Base-by-base conservation (phyloP, 805 yeast genomes). In the Starmerella sirachaensis region DNA sequence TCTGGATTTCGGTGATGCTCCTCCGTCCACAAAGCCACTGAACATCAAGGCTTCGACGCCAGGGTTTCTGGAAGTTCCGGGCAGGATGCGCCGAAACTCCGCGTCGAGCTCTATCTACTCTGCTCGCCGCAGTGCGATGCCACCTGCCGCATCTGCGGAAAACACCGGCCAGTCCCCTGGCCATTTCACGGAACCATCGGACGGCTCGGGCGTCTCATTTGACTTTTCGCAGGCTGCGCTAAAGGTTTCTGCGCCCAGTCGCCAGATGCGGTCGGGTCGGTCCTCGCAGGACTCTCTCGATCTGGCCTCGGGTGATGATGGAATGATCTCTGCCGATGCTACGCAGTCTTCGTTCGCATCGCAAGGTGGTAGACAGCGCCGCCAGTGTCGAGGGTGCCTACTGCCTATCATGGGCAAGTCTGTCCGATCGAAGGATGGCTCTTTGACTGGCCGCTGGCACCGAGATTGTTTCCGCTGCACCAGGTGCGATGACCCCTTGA, bases 361-460 rank as follows among this genome's bases (percentile, higher is more conserved):
- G 14, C 6, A 20, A 16, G 14, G 28, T 10, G 27, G 24, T 16
- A 28, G 20, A 21, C 34, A 41, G 37, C 17, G 31, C 12, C 46
- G 47, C 29, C 32, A 46, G n/a, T 88, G 97, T 56, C 73, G 96
- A 41, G 65, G 69, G 23, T 88, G 97, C 61, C 57, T 59, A 5
- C 43, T 57, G 31, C 63, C 59, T n/a, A 75, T 86, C 21, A 45
- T 47, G 1, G 66, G 74, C 1, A 82, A 78, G 52, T 67, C 91
- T 0, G 79, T 88, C 14, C 79, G 76, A 59, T 82, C 94, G n/a
- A 79, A 76, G 49, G 81, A 80, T 38, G 80, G 77, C n/a, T 41
- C 47, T 10, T 35, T 58, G 11, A 42, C 53, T 14, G 97, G 96
- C 0, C 88, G 85, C 55, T 91, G 97, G 97, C 98, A 91, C 55